These are phyloP conservation scores for Psilocybe tampanensis DNA, from an alignment of 768 basidiomycete species.

Conservation along the genomic window DNA sequence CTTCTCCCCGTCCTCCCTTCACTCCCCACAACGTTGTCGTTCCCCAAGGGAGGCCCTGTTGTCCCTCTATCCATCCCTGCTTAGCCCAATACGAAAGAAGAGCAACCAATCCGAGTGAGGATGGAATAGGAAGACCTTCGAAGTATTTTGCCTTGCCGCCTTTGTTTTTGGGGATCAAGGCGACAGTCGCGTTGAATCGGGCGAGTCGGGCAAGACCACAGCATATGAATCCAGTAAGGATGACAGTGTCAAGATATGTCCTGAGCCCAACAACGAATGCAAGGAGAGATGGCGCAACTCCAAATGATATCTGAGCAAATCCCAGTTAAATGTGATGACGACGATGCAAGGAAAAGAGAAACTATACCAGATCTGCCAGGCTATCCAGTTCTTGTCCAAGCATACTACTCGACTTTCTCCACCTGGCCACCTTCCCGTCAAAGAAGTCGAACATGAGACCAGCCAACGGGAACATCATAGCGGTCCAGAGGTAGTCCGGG, in stretches of 20 bases:
- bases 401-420: constrained; percentile 95
- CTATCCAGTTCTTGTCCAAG: constrained; percentile 98
- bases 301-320: constrained; percentile 84
- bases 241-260: constrained; percentile 87
- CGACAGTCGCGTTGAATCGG: constrained; percentile 98
- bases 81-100: constrained; percentile 82
- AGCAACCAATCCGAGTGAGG: constrained; percentile 78
- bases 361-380: constrained; percentile 86
- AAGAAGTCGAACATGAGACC: constrained; percentile 98
- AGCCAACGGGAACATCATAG: constrained; percentile 85
- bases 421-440: constrained; percentile 96
- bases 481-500: constrained; percentile 79
- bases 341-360: constrained; percentile 1
- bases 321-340: constrained; percentile 6
- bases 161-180: constrained; percentile 84
- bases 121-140: constrained; percentile 97
- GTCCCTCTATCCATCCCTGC: constrained; percentile 83
- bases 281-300: constrained; percentile 93
- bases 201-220: constrained; percentile 96
- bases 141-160: constrained; percentile 93
- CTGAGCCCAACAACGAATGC: constrained; percentile 90
- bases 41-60: constrained; percentile 75
- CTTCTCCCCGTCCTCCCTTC: constrained; percentile 75
- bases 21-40: constrained; percentile 74
- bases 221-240: constrained; percentile 90